Base-by-base conservation (phyloP, 2,329 filamentous ascomycete species). In the Cladosporium colombiae region DNA sequence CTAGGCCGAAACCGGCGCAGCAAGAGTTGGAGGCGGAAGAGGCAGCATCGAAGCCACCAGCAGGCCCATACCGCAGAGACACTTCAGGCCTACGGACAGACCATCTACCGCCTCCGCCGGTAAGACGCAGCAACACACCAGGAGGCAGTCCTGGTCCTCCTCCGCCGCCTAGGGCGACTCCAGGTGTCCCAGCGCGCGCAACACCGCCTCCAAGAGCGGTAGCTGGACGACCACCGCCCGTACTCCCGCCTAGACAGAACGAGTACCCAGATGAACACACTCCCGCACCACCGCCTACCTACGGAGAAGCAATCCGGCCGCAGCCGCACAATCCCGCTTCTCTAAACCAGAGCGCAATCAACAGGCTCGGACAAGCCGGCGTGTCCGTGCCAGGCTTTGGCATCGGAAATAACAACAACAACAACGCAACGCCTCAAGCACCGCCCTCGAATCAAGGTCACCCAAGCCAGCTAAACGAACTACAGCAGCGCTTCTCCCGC, bases 381-480 rank as follows among this genome's bases (percentile, higher is more conserved):
- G 83, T 97, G 6, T 91, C 89, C 0, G 91, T 97, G 0, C 89
- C 92, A 0, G 90, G 85, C 0, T 81, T 97, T 4, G 90, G 90
- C 5, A 96, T 96, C 67, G 88, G 87, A 3, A 78, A 70, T 65
- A 72, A 72, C n/a, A 67, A 74, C 65, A 72, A 72, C n/a, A 67
- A 74, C 23, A 16, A 68, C 62, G 67, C 74, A 29, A 67, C 75
- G 21, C 33, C 70, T 65, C 62, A 62, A 35, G 53, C 71, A 37
- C 62, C 65, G 71, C 74, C 70, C 69, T 23, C 68, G 29, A 44
- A 64, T 7, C 56, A 66, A 44, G 35, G 58, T n/a, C 65, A 68
- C 25, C 62, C 73, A 46, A 73, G 79, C 35, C 87, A 88, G 53
- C 78, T 92, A 65, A 86, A 82, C 69, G 88, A 91, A 73, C 80